Evolutionary conservation across 768 basidiomycete species (phyloP).

Genomic region (Pleurotus citrinopileatus): DNA sequence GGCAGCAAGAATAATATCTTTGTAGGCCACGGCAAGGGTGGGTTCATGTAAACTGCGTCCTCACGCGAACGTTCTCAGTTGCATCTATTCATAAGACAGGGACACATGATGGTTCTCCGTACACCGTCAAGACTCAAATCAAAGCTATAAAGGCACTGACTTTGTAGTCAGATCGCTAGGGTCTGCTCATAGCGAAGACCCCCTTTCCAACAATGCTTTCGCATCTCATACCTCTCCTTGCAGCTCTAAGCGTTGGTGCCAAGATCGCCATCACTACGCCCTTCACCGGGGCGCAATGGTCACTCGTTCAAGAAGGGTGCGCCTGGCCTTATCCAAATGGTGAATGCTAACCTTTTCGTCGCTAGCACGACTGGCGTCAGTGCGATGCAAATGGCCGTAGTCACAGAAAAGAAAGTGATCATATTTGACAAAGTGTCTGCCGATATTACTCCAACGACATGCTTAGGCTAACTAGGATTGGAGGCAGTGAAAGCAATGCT

Average conservation of each 20-base stretch:
- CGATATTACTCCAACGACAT: not conserved
- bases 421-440: constrained; percentile 21
- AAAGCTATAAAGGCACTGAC: too few relatives aligned
- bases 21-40: too few relatives aligned
- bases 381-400: constrained; percentile 21
- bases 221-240: not conserved
- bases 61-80: too few relatives aligned
- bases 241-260: not conserved
- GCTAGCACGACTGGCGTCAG: constrained; percentile 21
- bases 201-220: not conserved
- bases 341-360: not conserved
- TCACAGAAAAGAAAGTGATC: constrained; percentile 20
- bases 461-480: too few relatives aligned
- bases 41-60: too few relatives aligned
- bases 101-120: too few relatives aligned
- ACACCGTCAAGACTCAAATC: too few relatives aligned
- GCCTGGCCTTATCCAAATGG: not conserved
- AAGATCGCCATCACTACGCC: not conserved
- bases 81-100: too few relatives aligned
- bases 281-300: constrained; percentile 8
- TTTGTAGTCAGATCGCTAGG: too few relatives aligned
- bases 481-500: constrained; percentile 30
- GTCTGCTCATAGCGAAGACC: too few relatives aligned
- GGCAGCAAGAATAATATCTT: too few relatives aligned
- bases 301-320: constrained; percentile 13